phyloP scores from a whole-genome alignment of 139 green algal genomes.

The Desmodesmus armatus region DNA sequence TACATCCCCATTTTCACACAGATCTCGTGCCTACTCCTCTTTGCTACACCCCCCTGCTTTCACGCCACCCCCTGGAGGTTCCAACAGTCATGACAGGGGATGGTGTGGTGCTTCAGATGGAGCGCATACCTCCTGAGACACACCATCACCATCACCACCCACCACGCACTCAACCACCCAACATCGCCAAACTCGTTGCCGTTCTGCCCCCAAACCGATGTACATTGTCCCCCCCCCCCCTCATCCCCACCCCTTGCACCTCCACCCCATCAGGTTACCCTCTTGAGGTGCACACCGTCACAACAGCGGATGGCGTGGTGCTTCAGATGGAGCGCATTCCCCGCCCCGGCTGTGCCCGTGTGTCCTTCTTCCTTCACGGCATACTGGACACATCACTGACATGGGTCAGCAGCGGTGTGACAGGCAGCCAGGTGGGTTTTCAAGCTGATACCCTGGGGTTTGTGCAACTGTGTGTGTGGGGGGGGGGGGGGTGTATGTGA shows the following conservation, averaged over 20 bases:
- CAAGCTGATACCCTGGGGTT: slow-evolving; percentile 90
- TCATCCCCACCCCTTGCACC: neutral
- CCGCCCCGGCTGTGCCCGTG: slow-evolving; percentile 55
- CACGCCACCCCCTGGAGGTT: slow-evolving; percentile 50
- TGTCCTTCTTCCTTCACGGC: slow-evolving; percentile 88
- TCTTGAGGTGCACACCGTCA: slow-evolving; percentile 58
- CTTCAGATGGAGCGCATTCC: slow-evolving; percentile 89
- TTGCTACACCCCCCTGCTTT: neutral
- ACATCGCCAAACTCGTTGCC: too few relatives aligned
- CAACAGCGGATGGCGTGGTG: slow-evolving; percentile 75
- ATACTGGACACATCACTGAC: slow-evolving; percentile 94
- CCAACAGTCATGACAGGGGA: slow-evolving; percentile 58
- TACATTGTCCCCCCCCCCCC: too few relatives aligned
- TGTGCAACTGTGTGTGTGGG: too few relatives aligned
- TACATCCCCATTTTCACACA: too few relatives aligned
- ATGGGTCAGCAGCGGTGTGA: slow-evolving; percentile 88
- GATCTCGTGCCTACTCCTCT: too few relatives aligned
- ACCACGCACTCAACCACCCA: too few relatives aligned
- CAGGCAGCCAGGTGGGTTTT: slow-evolving; percentile 87
- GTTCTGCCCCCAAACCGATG: too few relatives aligned
- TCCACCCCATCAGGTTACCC: slow-evolving; percentile 38
- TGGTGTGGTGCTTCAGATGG: slow-evolving; percentile 84
- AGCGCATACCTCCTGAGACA: slow-evolving; percentile 91
- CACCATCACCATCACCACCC: too few relatives aligned
- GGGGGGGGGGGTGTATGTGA: too few relatives aligned